Evolutionary conservation across 1,284 basidiomycete genomes (phyloP).

Genomic region (Stereum hirsutum): DNA sequence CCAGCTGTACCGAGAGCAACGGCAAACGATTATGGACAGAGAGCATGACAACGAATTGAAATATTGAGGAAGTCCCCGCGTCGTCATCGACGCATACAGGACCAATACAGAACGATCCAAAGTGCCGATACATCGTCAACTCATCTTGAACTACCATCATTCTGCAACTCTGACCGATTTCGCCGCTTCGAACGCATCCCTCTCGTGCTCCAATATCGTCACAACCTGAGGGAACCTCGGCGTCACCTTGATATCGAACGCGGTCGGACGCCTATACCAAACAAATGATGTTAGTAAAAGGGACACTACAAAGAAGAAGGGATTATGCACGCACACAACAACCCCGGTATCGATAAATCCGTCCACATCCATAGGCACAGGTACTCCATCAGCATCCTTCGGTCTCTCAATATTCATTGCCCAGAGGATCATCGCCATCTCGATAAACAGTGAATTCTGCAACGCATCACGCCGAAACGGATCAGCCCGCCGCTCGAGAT

Average conservation of each 20-base stretch:
- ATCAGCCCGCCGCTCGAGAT: too few relatives aligned
- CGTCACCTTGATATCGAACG: neutral
- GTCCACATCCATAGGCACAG: neutral
- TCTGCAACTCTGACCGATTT: too few relatives aligned
- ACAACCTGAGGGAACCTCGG: slow-evolving; percentile 2
- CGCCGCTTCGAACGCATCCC: too few relatives aligned
- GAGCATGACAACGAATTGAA: too few relatives aligned
- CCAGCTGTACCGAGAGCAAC: too few relatives aligned
- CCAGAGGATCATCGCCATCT: slow-evolving; percentile 1
- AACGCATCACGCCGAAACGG: too few relatives aligned
- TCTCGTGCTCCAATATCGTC: neutral
- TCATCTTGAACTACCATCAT: too few relatives aligned
- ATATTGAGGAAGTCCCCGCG: too few relatives aligned
- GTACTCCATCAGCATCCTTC: neutral
- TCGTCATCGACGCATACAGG: too few relatives aligned
- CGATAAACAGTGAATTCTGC: slow-evolving; percentile 1
- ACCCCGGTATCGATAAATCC: neutral
- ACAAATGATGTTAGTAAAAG: neutral
- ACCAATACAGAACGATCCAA: too few relatives aligned
- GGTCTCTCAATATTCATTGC: neutral
- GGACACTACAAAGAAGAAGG: neutral
- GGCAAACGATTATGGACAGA: too few relatives aligned
- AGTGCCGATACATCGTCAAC: too few relatives aligned
- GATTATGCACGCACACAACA: neutral
- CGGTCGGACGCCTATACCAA: neutral